These are phyloP conservation scores for Raddia guianensis DNA, from an alignment of 176 grass and related monocot genomes.

Conservation along the genomic window DNA sequence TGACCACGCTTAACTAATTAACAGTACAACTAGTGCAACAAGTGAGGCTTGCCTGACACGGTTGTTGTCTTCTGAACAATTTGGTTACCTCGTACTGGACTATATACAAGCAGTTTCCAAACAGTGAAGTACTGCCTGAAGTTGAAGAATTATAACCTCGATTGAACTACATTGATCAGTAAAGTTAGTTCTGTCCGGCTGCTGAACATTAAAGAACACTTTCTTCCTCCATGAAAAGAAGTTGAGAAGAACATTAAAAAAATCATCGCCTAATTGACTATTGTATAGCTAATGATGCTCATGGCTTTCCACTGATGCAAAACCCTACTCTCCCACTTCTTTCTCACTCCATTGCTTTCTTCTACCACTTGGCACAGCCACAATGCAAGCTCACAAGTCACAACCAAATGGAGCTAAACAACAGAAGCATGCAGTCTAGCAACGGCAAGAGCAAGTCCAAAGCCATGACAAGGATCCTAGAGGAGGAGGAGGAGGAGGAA, in stretches of 20 bases:
- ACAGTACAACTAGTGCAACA: background rate
- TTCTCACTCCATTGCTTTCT: background rate
- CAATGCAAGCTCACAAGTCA: background rate
- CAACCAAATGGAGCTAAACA: slow-evolving; percentile 39
- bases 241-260: slow-evolving; percentile 39
- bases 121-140: slow-evolving; percentile 13
- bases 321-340: slow-evolving; percentile 47
- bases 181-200: slow-evolving; percentile 8
- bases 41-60: background rate
- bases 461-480: slow-evolving; percentile 51
- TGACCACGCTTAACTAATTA: background rate
- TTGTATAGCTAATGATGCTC: background rate
- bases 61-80: background rate
- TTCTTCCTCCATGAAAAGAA: slow-evolving; percentile 56
- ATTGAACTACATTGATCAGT: slow-evolving; percentile 5
- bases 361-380: background rate
- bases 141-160: background rate
- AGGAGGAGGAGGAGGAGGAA: slow-evolving; percentile 33
- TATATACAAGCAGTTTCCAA: slow-evolving; percentile 4
- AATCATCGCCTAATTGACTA: slow-evolving; percentile 48
- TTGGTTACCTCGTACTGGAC: slow-evolving; percentile 33
- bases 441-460: slow-evolving; percentile 42
- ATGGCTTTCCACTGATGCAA: slow-evolving; percentile 33
- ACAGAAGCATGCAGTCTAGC: slow-evolving; percentile 28
- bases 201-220: slow-evolving; percentile 38